Base-by-base conservation (phyloP, 768 basidiomycete species). In the Trametopsis cervina region DNA sequence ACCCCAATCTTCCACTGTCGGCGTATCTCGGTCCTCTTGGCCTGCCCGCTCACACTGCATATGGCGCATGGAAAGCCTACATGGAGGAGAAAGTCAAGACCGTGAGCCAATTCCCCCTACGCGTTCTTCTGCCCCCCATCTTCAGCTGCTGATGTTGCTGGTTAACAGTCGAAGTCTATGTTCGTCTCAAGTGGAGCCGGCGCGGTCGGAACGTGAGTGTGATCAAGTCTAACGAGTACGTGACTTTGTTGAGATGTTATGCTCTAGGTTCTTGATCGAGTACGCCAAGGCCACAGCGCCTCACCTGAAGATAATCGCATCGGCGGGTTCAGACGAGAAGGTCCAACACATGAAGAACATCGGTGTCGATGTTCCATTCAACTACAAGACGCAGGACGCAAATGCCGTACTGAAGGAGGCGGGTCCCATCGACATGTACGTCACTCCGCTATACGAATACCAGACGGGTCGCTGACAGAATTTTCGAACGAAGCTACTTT, bases 201-300 rank as follows among this genome's bases (percentile, higher is more conserved):
- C 10, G 63, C 79, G n/a, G 81, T 86, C 25, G 83, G 83, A 55
- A 76, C 75, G 76, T 80, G 57, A 29, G 78, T 65, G 9, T 49
- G 47, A 40, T 47, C 39, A 24, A 40, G 7, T 27, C 24, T 21
- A 29, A 25, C 23, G 46, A 22, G 5, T 37, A 23, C 10, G 46
- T 37, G 4, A 21, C 38, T 47, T n/a, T 37, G 46, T 25, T 40
- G 38, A 40, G 37, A 39, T 6, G 45, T 18, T 40, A 22, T 45
- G 10, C 13, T 45, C 27, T 21, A 42, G 38, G n/a, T 35, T 49
- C 20, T 12, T 49, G 11, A 49, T 49, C 17, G 40, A 49, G 20
- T 49, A 49, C 29, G 40, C 41, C 24, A 42, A 43, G 21, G 21
- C 23, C 22, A 4, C 23, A 7, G 10, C 9, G 27, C 47, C 47